A percentile compares a stretch with the other conserved stretches of the same genome.
Conservation (phyloP, 2,329 filamentous ascomycete genomes). For the Didymella pomorum region DNA sequence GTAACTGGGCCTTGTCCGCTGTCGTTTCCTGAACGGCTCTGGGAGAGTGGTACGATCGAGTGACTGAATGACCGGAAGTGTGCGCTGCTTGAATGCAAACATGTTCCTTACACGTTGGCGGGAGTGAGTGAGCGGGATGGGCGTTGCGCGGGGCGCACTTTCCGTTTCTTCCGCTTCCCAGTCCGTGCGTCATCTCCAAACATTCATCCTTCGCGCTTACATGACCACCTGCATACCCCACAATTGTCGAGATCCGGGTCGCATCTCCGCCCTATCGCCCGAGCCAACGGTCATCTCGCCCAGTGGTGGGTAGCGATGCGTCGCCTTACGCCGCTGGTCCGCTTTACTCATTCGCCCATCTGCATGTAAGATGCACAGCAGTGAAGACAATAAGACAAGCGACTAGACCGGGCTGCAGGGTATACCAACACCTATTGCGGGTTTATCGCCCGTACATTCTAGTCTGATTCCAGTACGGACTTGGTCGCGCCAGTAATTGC, state of each 20-base stretch:
- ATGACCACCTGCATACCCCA: not conserved
- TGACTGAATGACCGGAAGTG: not conserved
- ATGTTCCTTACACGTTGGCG: not conserved
- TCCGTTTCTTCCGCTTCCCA: not conserved
- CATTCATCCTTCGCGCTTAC: not conserved
- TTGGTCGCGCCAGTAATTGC: not conserved
- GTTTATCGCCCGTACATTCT: not conserved
- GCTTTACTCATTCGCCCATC: not conserved
- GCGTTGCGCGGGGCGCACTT: too few relatives aligned
- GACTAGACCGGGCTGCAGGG: not conserved
- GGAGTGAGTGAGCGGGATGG: not conserved
- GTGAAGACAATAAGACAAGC: not conserved
- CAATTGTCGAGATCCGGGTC: not conserved
- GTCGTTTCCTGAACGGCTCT: not conserved
- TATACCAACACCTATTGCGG: not conserved
- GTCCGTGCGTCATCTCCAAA: not conserved
- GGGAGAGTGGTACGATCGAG: not conserved
- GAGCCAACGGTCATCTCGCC: not conserved
- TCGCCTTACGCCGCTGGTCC: not conserved
- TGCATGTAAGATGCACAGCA: slow-evolving; percentile 1
- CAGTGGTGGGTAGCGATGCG: not conserved
- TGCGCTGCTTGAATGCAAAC: not conserved
- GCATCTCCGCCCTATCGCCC: not conserved
- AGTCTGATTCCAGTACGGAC: not conserved
- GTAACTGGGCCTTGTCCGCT: not conserved